Base-by-base conservation (phyloP, 148 eudicot species). In the Persicaria tinctoria region DNA sequence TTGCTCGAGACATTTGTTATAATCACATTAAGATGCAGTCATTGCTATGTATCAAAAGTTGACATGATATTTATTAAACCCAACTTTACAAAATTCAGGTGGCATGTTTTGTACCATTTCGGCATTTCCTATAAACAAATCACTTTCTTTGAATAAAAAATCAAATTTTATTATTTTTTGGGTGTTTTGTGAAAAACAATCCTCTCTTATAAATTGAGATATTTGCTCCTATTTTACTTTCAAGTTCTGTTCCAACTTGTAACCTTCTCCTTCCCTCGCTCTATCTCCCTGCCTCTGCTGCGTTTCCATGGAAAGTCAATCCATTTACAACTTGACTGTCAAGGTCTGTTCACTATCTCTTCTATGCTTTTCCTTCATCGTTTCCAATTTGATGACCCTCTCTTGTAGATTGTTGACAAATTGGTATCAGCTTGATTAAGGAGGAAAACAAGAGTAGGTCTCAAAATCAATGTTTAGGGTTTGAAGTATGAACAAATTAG, bases 301-400 rank as follows among this genome's bases (percentile, higher is more conserved):
- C 12, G 47, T 3, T 12, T 66, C 46, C 45, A 66, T 66, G 70
- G 70, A 16, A 44, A 41, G 18, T 66, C 70, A 66, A 41, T 66
- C 70, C 48, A 66, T 66, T 6, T 66, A 66, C 70, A 47, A 66
- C 17, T 6, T 66, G 47, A 41, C n/a, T 41, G 47, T 66, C 48
- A 41, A 66, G 70, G 70, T 66, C 16, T 38, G 70, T 66, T 8
- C 48, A 66, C 11, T 5, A 66, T 13, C 46, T 41, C 48, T 14
- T 66, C 70, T 41, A 5, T 41, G 44, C 53, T 13, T 66, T 13
- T 5, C 48, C 47, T 64, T 38, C 47, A 9, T 64, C 70, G 38
- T 64, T 38, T 41, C 68, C 68, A 60, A 13, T 23, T 27, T 14
- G 14, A 14, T 27, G 5, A 27, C 44, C 41, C 27, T 23, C 23